phyloP scores from a whole-genome alignment of 1,284 basidiomycete species.

The Golubevia pallescens region DNA sequence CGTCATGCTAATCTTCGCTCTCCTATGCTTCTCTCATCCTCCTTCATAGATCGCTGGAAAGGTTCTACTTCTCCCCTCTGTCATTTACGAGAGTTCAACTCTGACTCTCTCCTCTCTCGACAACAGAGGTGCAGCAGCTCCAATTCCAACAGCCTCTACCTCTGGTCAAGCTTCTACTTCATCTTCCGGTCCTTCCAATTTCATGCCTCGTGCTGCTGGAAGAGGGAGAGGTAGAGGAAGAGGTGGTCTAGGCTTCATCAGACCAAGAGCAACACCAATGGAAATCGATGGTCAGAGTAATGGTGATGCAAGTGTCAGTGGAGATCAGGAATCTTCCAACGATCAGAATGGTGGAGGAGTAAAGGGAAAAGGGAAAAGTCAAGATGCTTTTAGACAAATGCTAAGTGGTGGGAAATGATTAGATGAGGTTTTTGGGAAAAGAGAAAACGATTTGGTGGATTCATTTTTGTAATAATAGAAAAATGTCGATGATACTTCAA shows the following conservation, averaged over 20 bases:
- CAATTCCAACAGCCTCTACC: background rate
- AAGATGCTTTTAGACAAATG: background rate
- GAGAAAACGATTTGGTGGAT: no score
- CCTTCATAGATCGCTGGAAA: background rate
- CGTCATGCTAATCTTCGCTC: background rate
- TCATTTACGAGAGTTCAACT: slow-evolving; percentile 1
- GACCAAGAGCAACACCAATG: background rate
- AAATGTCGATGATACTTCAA: no score
- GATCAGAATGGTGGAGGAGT: background rate
- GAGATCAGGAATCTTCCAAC: background rate
- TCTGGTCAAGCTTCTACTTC: background rate
- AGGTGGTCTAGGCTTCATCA: slow-evolving; percentile 1
- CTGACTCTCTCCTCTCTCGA: background rate
- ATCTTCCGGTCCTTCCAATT: background rate
- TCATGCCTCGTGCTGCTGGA: slow-evolving; percentile 2
- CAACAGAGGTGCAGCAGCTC: background rate
- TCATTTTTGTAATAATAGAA: no score
- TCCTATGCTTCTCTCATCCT: background rate
- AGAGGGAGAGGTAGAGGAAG: slow-evolving; percentile 3
- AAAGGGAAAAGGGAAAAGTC: background rate
- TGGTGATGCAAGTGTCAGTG: background rate
- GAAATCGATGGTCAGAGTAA: background rate
- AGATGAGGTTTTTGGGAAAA: no score
- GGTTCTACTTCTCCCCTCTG: background rate
- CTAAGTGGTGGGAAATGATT: background rate